Conservation (phyloP, 2,329 filamentous ascomycete species). For the Sporothrix luriei region DNA sequence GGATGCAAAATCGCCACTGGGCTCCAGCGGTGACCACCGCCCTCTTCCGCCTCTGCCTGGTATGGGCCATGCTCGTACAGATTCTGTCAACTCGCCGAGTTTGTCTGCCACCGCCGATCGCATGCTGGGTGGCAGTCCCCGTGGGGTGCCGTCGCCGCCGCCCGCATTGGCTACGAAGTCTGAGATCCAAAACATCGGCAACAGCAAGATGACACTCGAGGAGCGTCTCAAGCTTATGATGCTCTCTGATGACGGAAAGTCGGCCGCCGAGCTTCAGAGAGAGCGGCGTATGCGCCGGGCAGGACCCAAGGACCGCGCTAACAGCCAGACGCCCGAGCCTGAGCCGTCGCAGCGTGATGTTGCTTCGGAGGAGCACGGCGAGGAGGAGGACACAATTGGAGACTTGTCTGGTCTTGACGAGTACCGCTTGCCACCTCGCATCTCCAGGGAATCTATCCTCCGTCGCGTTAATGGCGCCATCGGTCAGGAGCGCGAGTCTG, state of each 20-base stretch:
- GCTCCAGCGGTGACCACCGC: conserved; percentile 78
- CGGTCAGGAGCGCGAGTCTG: conserved; percentile 59
- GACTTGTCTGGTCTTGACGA: conserved; percentile 63
- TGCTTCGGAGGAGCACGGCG: conserved; percentile 50
- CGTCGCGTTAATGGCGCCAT: conserved; percentile 75
- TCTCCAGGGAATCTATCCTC: conserved; percentile 91
- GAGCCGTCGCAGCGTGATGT: conserved; percentile 41
- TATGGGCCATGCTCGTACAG: conserved; percentile 49
- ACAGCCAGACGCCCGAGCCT: conserved; percentile 51
- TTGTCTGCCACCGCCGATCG: conserved; percentile 72
- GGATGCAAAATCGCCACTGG: conserved; percentile 69
- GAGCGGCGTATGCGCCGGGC: conserved; percentile 70
- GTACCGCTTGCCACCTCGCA: conserved; percentile 71
- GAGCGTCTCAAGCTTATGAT: conserved; percentile 88
- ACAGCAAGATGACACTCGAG: conserved; percentile 78
- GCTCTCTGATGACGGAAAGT: conserved; percentile 69
- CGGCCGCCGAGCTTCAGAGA: conserved; percentile 65
- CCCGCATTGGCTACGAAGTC: conserved; percentile 70
- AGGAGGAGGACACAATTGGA: conserved; percentile 62
- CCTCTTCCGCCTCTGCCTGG: conserved; percentile 85
- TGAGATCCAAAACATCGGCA: conserved; percentile 75
- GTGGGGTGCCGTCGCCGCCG: conserved; percentile 73
- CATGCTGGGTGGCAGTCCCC: conserved; percentile 59
- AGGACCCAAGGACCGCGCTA: conserved; percentile 52
- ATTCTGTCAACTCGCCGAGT: conserved; percentile 63